phyloP scores from a whole-genome alignment of 257 asterid genomes.

The Jasminum sambac region DNA sequence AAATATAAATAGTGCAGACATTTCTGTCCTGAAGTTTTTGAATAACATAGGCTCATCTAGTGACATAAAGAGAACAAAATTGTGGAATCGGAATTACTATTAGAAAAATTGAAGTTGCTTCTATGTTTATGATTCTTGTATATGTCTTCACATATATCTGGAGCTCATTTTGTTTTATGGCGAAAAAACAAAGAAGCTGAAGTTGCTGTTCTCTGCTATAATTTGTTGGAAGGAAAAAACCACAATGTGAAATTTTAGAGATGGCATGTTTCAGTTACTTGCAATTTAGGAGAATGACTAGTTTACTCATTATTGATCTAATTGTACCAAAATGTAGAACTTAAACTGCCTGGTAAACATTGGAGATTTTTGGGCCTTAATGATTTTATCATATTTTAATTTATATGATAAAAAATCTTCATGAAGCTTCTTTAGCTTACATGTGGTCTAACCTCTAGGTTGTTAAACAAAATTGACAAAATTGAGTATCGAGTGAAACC shows the following conservation, averaged over 20 bases:
- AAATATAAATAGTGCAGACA: background rate
- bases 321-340: background rate
- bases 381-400: background rate
- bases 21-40: background rate
- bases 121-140: background rate
- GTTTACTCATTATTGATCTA: background rate
- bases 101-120: background rate
- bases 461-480: background rate
- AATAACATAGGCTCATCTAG: background rate
- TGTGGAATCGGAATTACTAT: background rate
- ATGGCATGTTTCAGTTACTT: background rate
- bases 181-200: background rate
- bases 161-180: background rate
- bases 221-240: background rate
- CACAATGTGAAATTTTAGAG: background rate
- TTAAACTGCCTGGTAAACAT: background rate
- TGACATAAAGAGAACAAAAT: background rate
- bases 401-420: background rate
- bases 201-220: background rate
- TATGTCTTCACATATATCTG: background rate
- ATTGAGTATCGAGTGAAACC: background rate
- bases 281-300: background rate
- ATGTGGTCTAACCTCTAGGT: background rate
- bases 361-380: background rate
- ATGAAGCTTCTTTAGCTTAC: background rate